phyloP scores from a whole-genome alignment of 345 rosid genomes.

The Eucalyptus erythrocorys region DNA sequence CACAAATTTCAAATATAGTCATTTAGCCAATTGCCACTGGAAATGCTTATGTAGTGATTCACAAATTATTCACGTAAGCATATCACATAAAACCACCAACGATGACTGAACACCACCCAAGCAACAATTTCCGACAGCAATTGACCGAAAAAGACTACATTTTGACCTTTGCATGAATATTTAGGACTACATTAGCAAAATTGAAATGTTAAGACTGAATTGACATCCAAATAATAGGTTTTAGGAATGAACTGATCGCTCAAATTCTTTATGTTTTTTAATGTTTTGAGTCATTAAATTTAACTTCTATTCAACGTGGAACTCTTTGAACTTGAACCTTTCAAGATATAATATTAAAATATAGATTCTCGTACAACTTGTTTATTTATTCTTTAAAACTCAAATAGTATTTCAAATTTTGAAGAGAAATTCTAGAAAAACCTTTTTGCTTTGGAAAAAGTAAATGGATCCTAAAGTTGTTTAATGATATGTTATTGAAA shows the following conservation, averaged over 20 bases:
- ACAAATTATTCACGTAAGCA: background rate
- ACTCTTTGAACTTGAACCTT: background rate
- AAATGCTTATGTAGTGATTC: background rate
- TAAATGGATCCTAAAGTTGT: background rate
- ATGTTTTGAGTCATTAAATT: background rate
- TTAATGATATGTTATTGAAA: background rate
- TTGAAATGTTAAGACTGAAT: background rate
- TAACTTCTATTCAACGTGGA: background rate
- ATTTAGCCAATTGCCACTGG: background rate
- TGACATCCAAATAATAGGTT: rapidly evolving
- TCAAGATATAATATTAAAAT: background rate
- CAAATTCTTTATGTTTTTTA: background rate
- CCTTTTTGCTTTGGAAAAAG: background rate
- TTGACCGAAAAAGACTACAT: background rate
- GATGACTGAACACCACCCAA: background rate
- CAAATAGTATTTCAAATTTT: background rate
- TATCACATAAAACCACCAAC: rapidly evolving
- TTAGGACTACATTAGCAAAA: background rate
- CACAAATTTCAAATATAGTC: background rate
- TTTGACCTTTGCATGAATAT: background rate
- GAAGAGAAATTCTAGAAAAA: background rate
- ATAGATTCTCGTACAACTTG: background rate
- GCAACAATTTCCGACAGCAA: background rate
- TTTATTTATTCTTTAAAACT: background rate
- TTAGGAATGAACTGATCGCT: background rate